Percentiles rank a stretch among this genome's conserved stretches.
Evolutionary conservation across 108 stramenopile genomes (phyloP).

Genomic region (Skeletonema tropicum): DNA sequence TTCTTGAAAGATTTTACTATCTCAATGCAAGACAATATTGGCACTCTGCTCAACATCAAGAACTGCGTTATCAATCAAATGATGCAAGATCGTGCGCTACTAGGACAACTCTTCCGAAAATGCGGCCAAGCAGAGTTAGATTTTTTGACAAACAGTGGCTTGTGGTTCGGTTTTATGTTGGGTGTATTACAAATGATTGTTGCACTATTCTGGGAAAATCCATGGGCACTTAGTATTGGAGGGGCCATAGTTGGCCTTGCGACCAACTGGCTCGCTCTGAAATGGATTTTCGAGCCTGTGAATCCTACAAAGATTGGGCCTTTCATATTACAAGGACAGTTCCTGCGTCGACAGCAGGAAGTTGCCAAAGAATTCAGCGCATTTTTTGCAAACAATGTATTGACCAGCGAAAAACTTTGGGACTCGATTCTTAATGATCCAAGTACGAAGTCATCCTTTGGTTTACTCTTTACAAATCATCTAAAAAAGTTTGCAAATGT

Average conservation of each 20-base stretch:
- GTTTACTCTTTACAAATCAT: constrained; percentile 60
- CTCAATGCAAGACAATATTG: constrained; percentile 78
- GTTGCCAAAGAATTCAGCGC: constrained; percentile 82
- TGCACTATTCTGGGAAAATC: constrained; percentile 94
- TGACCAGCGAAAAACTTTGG: constrained; percentile 81
- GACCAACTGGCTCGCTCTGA: constrained; percentile 93
- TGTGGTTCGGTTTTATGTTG: constrained; percentile 95
- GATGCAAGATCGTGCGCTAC: constrained; percentile 75
- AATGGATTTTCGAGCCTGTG: constrained; percentile 95
- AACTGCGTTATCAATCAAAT: constrained; percentile 90
- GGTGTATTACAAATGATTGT: constrained; percentile 93
- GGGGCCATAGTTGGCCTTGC: constrained; percentile 90
- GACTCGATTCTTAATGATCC: constrained; percentile 79
- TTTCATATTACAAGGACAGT: constrained; percentile 91
- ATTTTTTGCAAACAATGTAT: constrained; percentile 84
- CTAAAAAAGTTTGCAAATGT: constrained; percentile 56
- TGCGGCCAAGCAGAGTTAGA: constrained; percentile 85
- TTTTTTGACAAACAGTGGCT: constrained; percentile 84
- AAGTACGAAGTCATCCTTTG: constrained; percentile 64
- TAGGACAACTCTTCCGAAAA: constrained; percentile 79
- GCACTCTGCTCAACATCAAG: constrained; percentile 68
- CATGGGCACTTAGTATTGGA: constrained; percentile 90
- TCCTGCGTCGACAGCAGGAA: constrained; percentile 89
- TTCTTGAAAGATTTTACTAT: constrained; percentile 60
- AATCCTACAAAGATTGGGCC: constrained; percentile 90